Percentiles rank a stretch among this genome's conserved stretches.
These are phyloP conservation scores for Boletus insuetus DNA, from an alignment of 768 basidiomycete genomes.

Conservation along the genomic window DNA sequence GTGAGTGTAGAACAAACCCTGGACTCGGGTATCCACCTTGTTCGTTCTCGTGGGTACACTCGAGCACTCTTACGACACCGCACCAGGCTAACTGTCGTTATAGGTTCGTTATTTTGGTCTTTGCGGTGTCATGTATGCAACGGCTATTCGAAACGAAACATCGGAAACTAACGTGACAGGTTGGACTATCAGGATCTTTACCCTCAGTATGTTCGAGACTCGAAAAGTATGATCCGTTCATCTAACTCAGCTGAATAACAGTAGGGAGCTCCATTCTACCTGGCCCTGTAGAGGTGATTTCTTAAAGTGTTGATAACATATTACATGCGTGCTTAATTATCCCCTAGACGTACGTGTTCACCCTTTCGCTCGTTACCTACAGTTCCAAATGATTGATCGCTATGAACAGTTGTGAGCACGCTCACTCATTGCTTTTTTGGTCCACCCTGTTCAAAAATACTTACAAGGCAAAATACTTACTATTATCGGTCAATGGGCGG, in stretches of 20 bases:
- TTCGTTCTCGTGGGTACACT: constrained; percentile 1
- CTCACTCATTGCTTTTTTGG: not conserved
- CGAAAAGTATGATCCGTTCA: too few relatives aligned
- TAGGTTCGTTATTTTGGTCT: constrained; percentile 15
- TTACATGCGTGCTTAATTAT: not conserved
- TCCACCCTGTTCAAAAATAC: not conserved
- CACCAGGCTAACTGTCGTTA: not conserved
- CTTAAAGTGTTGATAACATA: too few relatives aligned
- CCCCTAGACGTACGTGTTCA: constrained; percentile 5
- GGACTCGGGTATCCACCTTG: constrained; percentile 1
- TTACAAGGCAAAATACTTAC: constrained; percentile 2
- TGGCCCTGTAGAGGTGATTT: constrained; percentile 6
- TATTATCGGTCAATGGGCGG: not conserved
- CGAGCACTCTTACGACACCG: too few relatives aligned
- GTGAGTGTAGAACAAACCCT: not conserved
- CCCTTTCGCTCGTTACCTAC: not conserved
- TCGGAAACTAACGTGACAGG: not conserved
- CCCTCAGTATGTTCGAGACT: not conserved
- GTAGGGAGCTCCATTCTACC: constrained; percentile 11
- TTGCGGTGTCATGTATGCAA: constrained; percentile 1
- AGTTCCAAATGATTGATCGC: not conserved
- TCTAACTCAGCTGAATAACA: not conserved
- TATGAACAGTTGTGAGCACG: constrained; percentile 8
- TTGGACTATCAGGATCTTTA: not conserved
- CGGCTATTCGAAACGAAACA: not conserved